Evolutionary conservation across 2,329 filamentous ascomycete species (phyloP), one percentile per base, ranked within the genome.

Genomic region (Nemania sp.): DNA sequence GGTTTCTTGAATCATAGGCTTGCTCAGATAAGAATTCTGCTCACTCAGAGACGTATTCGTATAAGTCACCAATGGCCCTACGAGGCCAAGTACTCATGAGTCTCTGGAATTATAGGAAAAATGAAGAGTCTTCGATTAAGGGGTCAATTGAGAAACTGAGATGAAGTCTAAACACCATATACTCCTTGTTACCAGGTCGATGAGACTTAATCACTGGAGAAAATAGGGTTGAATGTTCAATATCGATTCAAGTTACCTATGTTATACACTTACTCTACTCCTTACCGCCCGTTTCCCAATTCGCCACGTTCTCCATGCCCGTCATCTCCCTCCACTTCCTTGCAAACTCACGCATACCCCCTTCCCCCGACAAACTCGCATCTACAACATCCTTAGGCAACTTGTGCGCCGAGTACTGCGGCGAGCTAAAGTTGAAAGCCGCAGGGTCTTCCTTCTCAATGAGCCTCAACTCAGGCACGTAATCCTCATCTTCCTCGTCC

Each of bases 351-450:
- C 86, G 80, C 75, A 97, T 80, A 0, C 88, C 88, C 3, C 88
- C 89, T 50, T 89, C 84, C 3, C 89, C 88, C 1, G 80, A 80
- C 61, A 81, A 65, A 61, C 83, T 82, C 17, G 85, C 86, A 62
- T 88, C 84, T 3, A 97, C 92, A 2, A 97, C 91, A 64, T 99
- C 94, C 70, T 87, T 91, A 0, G 94, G 94, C 63, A 99, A 75
- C 73, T 97, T 99, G 69, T 97, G 93, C 3, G 94, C 93, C 57
- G 91, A 96, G 71, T 96, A 97, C 66, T 93, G 89, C 1, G 91
- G 83, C 4, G 89, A 88, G 61, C 83, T 86, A 68, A 97, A 95
- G 63, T 88, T 89, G 68, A 91, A 94, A 1, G 92, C 92, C 56
- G 93, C 89, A 0, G 92, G 91, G 61, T 97, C 93, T 60, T 93